Conservation (phyloP, 1,284 basidiomycete species). For the Rhodotorula sp. region DNA sequence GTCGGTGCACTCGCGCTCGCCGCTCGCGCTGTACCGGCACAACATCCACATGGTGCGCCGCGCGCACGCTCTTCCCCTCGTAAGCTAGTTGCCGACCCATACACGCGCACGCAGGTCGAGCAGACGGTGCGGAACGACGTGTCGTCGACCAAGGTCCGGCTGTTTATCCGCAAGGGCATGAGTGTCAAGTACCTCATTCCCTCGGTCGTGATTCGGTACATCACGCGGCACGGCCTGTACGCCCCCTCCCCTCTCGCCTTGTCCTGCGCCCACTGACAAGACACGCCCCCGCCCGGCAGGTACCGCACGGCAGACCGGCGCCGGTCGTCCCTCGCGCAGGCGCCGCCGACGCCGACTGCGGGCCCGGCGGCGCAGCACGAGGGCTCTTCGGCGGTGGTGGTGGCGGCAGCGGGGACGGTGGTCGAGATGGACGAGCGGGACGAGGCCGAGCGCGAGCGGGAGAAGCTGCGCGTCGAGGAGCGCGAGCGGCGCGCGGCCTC, state of each 20-base stretch:
- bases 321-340: constrained; percentile 1
- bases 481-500: not conserved
- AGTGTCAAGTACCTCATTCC: constrained; percentile 85
- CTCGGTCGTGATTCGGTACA: constrained; percentile 88
- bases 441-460: constrained; percentile 12
- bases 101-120: constrained; percentile 68
- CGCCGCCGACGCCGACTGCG: not conserved
- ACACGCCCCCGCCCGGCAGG: not conserved
- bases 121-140: constrained; percentile 99
- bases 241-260: not conserved
- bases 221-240: constrained; percentile 70
- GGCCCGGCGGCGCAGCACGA: not conserved
- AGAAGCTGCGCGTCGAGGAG: constrained; percentile 15
- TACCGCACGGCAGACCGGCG: constrained; percentile 17
- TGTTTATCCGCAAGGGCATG: constrained; percentile 89
- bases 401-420: not conserved
- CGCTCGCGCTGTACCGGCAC: constrained; percentile 55
- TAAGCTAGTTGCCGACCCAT: too few relatives aligned
- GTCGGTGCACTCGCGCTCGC: constrained; percentile 42
- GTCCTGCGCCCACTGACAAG: not conserved
- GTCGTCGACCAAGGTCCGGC: constrained; percentile 84
- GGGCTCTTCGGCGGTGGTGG: not conserved
- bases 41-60: constrained; percentile 79
- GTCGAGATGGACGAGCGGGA: not conserved
- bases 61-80: not conserved